These are phyloP conservation scores for Russula ochroleuca DNA, from an alignment of 768 basidiomycete species.

Conservation along the genomic window DNA sequence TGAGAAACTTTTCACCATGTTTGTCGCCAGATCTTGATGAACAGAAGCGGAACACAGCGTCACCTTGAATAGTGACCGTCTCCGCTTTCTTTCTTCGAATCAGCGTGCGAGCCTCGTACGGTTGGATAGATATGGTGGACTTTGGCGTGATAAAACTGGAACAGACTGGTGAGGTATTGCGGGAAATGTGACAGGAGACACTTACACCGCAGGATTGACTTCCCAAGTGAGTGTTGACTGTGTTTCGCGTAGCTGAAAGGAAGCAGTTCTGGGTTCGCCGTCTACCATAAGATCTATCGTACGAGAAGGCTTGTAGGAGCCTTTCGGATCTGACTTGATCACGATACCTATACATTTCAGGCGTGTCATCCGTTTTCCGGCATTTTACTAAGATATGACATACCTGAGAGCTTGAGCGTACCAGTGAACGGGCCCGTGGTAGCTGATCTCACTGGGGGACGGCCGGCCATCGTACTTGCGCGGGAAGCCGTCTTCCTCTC, in stretches of 20 bases:
- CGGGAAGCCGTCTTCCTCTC: not conserved
- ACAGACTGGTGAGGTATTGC: not conserved
- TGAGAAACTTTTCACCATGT: conserved; percentile 3
- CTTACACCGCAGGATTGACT: conserved; percentile 14
- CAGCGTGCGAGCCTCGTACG: conserved; percentile 12
- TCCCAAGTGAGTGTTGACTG: conserved; percentile 10
- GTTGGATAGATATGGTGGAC: conserved; percentile 14
- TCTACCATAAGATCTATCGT: conserved; percentile 15
- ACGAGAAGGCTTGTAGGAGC: conserved; percentile 9
- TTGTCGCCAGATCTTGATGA: conserved; percentile 14
- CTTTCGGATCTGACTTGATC: conserved; percentile 10
- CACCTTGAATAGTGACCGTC: conserved; percentile 17
- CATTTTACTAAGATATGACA: not conserved
- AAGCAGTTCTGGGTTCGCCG: not conserved
- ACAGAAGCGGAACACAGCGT: conserved; percentile 8
- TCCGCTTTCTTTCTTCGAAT: conserved; percentile 13
- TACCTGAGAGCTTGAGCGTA: not conserved
- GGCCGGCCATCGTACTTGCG: not conserved
- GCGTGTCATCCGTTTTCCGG: not conserved
- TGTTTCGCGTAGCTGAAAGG: conserved; percentile 7
- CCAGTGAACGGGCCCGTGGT: not conserved
- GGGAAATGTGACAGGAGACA: not conserved
- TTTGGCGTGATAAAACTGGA: conserved; percentile 12
- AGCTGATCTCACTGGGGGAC: not conserved
- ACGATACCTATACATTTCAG: conserved; percentile 1